Evolutionary conservation across 257 asterid genomes (phyloP).

Genomic region (Solanum dulcamara): DNA sequence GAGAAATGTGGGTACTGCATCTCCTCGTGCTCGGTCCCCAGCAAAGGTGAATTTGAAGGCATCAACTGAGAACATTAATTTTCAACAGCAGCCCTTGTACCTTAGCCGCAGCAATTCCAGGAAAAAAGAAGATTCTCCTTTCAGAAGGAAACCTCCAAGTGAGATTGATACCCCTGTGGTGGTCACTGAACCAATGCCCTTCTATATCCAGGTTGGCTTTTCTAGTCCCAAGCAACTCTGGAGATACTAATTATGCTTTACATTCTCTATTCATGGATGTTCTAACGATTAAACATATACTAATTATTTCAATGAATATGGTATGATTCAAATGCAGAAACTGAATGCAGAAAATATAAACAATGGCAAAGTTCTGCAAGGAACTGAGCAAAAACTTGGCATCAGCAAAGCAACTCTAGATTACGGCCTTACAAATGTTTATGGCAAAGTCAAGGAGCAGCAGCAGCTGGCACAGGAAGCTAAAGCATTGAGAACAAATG

Average conservation of each 20-base stretch:
- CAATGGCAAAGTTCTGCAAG: conserved; percentile 5
- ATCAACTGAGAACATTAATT: conserved; percentile 16
- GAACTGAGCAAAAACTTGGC: neutral
- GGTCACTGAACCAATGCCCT: conserved; percentile 1
- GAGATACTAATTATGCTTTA: neutral
- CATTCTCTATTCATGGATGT: neutral
- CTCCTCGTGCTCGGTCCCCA: conserved; percentile 76
- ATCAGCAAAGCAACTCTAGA: conserved; percentile 5
- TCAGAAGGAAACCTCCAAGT: conserved; percentile 55
- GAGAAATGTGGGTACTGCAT: conserved; percentile 64
- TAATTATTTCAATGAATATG: neutral
- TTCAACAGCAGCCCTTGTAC: conserved; percentile 36
- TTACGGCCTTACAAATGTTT: neutral
- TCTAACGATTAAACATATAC: neutral
- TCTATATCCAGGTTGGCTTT: neutral
- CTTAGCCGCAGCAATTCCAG: conserved; percentile 93
- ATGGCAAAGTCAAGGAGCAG: conserved; percentile 21
- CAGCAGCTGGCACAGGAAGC: conserved; percentile 2
- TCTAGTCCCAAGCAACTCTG: neutral
- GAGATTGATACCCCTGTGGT: conserved; percentile 58
- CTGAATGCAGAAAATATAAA: conserved; percentile 19
- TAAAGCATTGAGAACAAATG: conserved; percentile 3
- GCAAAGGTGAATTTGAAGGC: conserved; percentile 30
- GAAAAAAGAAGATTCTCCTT: conserved; percentile 74
- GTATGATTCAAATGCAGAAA: conserved; percentile 24